Evolutionary conservation across 2,329 filamentous ascomycete species (phyloP), one percentile per base, ranked within the genome.

Genomic region (Monosporascus sp.): DNA sequence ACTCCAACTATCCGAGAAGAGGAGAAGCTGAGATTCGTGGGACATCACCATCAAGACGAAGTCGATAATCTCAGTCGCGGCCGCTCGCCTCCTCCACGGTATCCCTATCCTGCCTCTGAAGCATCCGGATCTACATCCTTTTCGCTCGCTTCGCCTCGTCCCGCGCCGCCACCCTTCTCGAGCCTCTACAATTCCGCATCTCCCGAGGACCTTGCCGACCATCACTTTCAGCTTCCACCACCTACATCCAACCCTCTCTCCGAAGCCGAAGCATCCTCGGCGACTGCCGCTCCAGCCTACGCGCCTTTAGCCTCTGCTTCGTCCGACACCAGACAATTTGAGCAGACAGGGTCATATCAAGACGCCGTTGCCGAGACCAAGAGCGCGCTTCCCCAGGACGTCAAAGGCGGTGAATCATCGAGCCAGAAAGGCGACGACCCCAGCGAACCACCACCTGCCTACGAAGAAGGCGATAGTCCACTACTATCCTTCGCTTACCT

Each of bases 401-500:
- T 81, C 60, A 96, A 96, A 73, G 82, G 83, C 65, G 42, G 42
- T 46, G 81, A 87, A 63, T 82, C 85, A 38, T 85, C 85, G 54
- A 84, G 83, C 63, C 65, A 66, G 59, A 94, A 94, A 70, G 83
- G 81, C 69, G 82, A 86, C 69, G 93, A 97, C 49, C 52, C 65
- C 74, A 82, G 84, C 73, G 94, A 97, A 76, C 93, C 93, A 54
- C 94, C 94, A 56, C 94, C 94, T 54, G 93, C 94, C 53, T 99
- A 99, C 72, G 91, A 89, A 62, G 93, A 97, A 83, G 92, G 93
- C 65, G 88, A 85, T 56, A 97, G 90, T 76, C 94, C 94, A 57
- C 84, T 99, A 70, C 82, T 88, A 56, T 90, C 90, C 53, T 99
- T 99, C 68, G 86, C 88, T 64, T 99, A 95, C 83, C 84, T 96